phyloP scores from a whole-genome alignment of 306 rosid species.

The Clitoria ternatea region DNA sequence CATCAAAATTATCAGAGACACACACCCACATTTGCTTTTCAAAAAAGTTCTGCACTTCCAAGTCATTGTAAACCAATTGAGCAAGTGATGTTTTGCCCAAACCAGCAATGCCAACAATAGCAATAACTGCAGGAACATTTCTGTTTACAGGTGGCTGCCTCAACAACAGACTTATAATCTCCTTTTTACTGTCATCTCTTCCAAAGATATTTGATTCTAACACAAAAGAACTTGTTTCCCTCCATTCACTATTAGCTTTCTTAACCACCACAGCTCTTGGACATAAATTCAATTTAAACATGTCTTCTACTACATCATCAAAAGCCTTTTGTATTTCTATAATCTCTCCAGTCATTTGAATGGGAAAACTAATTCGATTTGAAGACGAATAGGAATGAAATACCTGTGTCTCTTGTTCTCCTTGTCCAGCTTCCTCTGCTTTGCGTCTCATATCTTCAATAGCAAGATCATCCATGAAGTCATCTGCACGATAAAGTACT shows the following conservation, averaged over 20 bases:
- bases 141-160: background rate
- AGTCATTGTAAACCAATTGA: background rate
- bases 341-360: background rate
- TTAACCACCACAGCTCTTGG: background rate
- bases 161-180: background rate
- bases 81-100: conserved; percentile 27
- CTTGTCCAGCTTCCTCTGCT: background rate
- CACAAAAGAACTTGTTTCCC: background rate
- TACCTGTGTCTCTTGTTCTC: background rate
- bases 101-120: conserved; percentile 23
- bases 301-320: background rate
- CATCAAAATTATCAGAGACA: background rate
- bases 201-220: background rate
- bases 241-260: background rate
- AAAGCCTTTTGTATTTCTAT: background rate
- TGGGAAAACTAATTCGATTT: background rate
- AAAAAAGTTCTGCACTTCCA: background rate
- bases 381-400: background rate
- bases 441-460: background rate
- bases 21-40: background rate
- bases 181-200: background rate
- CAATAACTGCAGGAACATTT: background rate
- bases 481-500: background rate
- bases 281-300: background rate
- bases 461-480: background rate